phyloP scores from a whole-genome alignment of 2,329 filamentous ascomycete species.

The Cladosporium sp. region DNA sequence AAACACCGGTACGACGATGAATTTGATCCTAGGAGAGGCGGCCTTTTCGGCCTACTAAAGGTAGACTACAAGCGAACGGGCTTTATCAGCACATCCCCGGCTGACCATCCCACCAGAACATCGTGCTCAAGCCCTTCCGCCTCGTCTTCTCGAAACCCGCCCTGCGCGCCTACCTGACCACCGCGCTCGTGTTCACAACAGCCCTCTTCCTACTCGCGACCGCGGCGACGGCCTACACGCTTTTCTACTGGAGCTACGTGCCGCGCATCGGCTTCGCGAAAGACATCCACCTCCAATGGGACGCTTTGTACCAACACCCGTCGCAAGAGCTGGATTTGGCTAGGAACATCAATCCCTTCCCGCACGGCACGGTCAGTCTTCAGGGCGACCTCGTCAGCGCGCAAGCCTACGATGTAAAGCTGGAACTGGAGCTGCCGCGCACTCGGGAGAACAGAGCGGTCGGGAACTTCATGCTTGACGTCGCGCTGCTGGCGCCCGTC shows the following conservation, averaged over 20 bases:
- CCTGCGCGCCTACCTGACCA: constrained; percentile 59
- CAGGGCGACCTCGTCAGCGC: constrained; percentile 52
- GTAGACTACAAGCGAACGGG: constrained; percentile 2
- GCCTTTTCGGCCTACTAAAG: constrained; percentile 1
- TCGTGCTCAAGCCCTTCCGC: constrained; percentile 48
- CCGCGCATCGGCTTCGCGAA: constrained; percentile 58
- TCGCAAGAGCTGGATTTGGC: not conserved
- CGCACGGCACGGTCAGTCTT: constrained; percentile 49
- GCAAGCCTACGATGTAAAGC: constrained; percentile 78
- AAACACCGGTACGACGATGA: constrained; percentile 11
- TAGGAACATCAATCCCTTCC: constrained; percentile 26
- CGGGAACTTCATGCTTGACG: constrained; percentile 92
- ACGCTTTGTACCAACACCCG: constrained; percentile 34
- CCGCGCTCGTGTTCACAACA: constrained; percentile 47
- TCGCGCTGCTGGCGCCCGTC: constrained; percentile 53
- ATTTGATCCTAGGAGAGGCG: not conserved
- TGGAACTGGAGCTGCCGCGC: constrained; percentile 70
- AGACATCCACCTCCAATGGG: constrained; percentile 62
- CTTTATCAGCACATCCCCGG: not conserved
- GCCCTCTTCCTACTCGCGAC: constrained; percentile 51
- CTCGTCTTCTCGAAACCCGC: constrained; percentile 55
- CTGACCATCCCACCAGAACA: constrained; percentile 36
- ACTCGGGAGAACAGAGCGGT: constrained; percentile 67
- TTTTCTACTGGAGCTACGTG: constrained; percentile 65
- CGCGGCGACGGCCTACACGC: constrained; percentile 54